Conservation (phyloP, 805 yeast species). For the Pichia heedii region DNA sequence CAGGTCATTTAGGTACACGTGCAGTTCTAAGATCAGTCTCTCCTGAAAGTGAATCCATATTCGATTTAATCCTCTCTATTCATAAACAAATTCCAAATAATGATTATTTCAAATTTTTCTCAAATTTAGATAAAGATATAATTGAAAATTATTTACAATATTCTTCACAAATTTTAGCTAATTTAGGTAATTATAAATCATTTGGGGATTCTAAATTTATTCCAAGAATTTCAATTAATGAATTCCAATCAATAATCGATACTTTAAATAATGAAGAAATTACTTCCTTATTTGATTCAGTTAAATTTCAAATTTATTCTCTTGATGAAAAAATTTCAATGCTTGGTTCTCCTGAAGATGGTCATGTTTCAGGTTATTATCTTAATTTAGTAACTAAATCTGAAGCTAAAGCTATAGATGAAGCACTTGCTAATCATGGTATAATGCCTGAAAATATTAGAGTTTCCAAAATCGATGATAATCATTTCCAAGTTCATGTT, state of each 20-base stretch:
- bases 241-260: constrained; percentile 42
- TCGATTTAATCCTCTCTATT: constrained; percentile 54
- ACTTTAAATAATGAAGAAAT: constrained; percentile 29
- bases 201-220: constrained; percentile 85
- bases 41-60: constrained; percentile 69
- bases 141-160: constrained; percentile 52
- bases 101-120: constrained; percentile 33
- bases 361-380: constrained; percentile 71
- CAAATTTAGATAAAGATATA: constrained; percentile 23
- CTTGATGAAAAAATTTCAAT: constrained; percentile 40
- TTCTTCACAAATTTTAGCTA: constrained; percentile 65
- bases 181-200: constrained; percentile 73
- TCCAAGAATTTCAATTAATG: constrained; percentile 46
- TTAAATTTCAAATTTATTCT: constrained; percentile 43
- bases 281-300: constrained; percentile 31
- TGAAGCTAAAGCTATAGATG: constrained; percentile 61
- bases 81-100: constrained; percentile 40
- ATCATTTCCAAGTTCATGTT: constrained; percentile 49
- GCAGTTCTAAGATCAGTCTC: constrained; percentile 75
- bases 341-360: constrained; percentile 72
- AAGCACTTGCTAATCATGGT: constrained; percentile 51
- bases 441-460: constrained; percentile 78
- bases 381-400: constrained; percentile 42
- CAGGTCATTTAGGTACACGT: constrained; percentile 77
- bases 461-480: constrained; percentile 44